Conservation (phyloP, 2,329 filamentous ascomycete genomes). For the Scytalidium sp. region DNA sequence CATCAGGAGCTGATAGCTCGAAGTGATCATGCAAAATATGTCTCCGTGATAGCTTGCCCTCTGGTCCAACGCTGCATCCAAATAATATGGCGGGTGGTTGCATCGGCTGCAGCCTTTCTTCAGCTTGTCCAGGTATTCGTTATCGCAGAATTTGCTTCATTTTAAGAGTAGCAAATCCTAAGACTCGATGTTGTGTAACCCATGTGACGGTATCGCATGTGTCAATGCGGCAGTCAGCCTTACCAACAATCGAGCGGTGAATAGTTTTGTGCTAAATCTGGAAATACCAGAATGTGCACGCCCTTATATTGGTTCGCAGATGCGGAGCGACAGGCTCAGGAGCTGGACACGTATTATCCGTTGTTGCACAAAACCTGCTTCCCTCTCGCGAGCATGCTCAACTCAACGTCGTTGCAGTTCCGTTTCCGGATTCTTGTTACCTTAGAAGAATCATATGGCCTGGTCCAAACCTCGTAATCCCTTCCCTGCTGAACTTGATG, state of each 20-base stretch:
- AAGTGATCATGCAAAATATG: neutral
- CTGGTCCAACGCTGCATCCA: neutral
- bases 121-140: neutral
- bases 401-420: neutral
- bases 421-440: too few relatives aligned
- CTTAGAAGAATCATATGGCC: too few relatives aligned
- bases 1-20: too few relatives aligned
- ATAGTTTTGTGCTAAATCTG: neutral
- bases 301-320: neutral
- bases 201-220: neutral
- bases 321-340: neutral
- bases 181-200: neutral
- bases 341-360: neutral
- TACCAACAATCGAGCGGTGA: neutral
- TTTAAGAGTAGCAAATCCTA: neutral
- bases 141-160: too few relatives aligned
- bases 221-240: neutral
- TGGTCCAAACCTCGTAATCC: neutral
- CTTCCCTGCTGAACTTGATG: neutral
- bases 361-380: neutral
- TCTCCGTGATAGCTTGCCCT: neutral
- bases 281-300: neutral
- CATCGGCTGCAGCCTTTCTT: neutral
- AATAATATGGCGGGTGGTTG: neutral
- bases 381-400: neutral